These are phyloP conservation scores for Trichoderma simmonsii DNA, from an alignment of 2,329 filamentous ascomycete species.

Conservation along the genomic window DNA sequence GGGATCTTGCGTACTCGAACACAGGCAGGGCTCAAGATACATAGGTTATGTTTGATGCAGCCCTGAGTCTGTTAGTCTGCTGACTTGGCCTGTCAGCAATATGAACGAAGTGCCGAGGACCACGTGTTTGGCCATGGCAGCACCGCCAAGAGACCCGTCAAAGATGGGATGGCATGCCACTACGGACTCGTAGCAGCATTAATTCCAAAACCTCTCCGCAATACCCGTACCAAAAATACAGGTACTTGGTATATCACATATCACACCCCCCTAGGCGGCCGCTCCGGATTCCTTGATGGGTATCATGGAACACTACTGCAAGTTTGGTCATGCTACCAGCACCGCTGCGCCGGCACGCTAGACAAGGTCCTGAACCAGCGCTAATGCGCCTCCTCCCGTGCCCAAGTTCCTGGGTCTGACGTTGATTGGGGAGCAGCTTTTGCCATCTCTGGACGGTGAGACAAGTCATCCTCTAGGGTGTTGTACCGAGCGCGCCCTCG, in stretches of 20 bases:
- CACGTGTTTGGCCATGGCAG: neutral
- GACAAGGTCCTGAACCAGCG: constrained; percentile 8
- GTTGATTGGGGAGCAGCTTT: neutral
- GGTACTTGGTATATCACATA: neutral
- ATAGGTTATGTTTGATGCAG: neutral
- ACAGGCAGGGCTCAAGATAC: neutral
- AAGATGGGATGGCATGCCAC: neutral
- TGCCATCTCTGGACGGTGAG: neutral
- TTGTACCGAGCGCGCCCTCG: neutral
- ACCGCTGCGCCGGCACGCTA: constrained; percentile 16
- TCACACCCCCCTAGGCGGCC: neutral
- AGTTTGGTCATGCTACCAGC: neutral
- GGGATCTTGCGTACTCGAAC: neutral
- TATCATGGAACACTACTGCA: neutral
- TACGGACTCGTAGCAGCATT: neutral
- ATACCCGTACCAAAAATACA: neutral
- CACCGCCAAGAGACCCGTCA: neutral
- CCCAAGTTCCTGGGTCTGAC: constrained; percentile 16
- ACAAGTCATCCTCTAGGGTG: neutral
- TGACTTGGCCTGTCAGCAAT: neutral
- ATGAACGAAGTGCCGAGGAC: neutral
- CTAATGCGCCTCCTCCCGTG: constrained; percentile 16
- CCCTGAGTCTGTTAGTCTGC: neutral
- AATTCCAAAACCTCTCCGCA: neutral
- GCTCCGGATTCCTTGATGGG: constrained; percentile 1